These are phyloP conservation scores for Incumbomyces delicatus DNA, from an alignment of 2,329 filamentous ascomycete genomes.

Conservation along the genomic window DNA sequence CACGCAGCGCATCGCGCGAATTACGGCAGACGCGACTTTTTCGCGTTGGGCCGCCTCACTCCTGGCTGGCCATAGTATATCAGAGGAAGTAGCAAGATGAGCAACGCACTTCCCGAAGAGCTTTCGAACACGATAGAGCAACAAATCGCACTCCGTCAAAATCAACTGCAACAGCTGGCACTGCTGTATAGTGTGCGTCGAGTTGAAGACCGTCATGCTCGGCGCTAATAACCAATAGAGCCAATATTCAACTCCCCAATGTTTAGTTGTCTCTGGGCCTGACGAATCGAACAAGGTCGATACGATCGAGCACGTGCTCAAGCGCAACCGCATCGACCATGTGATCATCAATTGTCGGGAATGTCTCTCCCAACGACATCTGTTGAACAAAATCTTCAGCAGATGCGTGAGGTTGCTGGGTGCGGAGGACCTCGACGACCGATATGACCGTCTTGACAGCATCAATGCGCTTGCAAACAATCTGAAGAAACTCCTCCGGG, in stretches of 20 bases:
- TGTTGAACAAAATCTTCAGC: conserved; percentile 37
- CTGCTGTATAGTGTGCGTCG: conserved; percentile 30
- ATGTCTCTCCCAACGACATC: conserved; percentile 37
- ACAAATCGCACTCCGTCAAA: conserved; percentile 1
- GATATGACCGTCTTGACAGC: conserved; percentile 63
- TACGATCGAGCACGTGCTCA: conserved; percentile 56
- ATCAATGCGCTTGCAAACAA: conserved; percentile 66
- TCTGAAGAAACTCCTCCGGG: conserved; percentile 41
- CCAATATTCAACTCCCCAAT: conserved; percentile 55
- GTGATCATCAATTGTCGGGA: conserved; percentile 35
- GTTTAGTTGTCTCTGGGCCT: conserved; percentile 72
- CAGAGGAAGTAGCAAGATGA: conserved; percentile 6
- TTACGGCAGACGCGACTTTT: too few relatives aligned
- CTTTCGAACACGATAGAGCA: conserved; percentile 12
- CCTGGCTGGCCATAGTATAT: too few relatives aligned
- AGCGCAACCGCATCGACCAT: conserved; percentile 43
- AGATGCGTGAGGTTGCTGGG: conserved; percentile 28
- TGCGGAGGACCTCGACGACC: conserved; percentile 32
- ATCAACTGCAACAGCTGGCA: conserved; percentile 33
- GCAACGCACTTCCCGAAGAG: conserved; percentile 11
- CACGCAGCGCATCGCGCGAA: too few relatives aligned
- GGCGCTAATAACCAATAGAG: conserved; percentile 6
- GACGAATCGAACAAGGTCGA: conserved; percentile 79
- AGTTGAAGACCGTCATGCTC: not conserved
- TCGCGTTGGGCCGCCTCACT: too few relatives aligned